Percentiles rank a stretch among this genome's conserved stretches.
phyloP scores from a whole-genome alignment of 495 filamentous ascomycete species.

The Xylaria telfairii region DNA sequence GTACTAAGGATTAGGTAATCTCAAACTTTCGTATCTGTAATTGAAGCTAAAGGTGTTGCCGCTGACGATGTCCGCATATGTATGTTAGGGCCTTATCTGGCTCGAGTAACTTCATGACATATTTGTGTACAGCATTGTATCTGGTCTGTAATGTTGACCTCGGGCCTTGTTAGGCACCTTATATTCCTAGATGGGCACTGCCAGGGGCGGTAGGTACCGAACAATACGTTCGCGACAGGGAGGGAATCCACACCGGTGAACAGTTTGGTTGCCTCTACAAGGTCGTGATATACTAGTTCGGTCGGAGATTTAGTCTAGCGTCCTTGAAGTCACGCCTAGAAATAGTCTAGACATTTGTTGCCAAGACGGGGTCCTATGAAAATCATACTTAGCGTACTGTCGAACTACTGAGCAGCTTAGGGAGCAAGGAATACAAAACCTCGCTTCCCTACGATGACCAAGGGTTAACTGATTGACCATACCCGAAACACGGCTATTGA shows the following conservation, averaged over 20 bases:
- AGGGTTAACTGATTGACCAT: constrained; percentile 13
- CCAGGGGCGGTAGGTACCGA: constrained; percentile 14
- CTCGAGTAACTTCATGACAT: neutral
- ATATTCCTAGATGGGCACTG: neutral
- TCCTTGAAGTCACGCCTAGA: neutral
- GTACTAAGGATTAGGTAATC: neutral
- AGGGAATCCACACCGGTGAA: constrained; percentile 25
- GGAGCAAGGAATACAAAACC: constrained; percentile 11
- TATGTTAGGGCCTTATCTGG: neutral
- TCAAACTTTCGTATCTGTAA: neutral
- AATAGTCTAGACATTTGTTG: constrained; percentile 6
- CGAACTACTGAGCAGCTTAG: neutral
- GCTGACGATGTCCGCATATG: neutral
- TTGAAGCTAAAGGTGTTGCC: neutral
- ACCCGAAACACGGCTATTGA: constrained; percentile 15
- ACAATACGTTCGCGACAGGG: constrained; percentile 7
- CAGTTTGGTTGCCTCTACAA: neutral
- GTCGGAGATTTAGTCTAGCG: constrained; percentile 14
- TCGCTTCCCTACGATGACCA: neutral
- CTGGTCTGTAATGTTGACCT: neutral
- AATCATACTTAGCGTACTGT: neutral
- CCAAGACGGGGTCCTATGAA: constrained; percentile 6
- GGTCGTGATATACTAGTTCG: constrained; percentile 12
- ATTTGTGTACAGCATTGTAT: neutral
- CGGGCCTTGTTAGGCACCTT: neutral